Evolutionary conservation across 2,329 filamentous ascomycete genomes (phyloP), one percentile per base, ranked within the genome.

Genomic region (Calonectria pteridis): DNA sequence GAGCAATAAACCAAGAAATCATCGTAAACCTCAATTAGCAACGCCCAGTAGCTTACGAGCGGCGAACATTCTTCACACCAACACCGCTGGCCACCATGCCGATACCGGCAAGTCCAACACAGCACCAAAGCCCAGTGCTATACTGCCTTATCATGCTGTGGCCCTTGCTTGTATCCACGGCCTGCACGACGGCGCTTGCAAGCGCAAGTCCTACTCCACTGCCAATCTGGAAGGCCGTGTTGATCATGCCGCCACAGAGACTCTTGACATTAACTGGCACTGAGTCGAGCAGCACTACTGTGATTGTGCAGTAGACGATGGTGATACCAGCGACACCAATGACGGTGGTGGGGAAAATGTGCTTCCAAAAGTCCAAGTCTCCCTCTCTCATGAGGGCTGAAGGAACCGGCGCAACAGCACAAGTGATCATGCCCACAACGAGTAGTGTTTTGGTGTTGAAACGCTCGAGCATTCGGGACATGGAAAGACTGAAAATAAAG

Each of bases 241-340:
- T 73, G 67, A 73, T 73, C 71, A 71, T 73, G 18, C 71, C 71
- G 16, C 71, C 71, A 11, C 71, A 73, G 4, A 73, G 51, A 16
- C 62, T 70, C 62, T 73, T 73, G 28, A 73, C 67, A 23, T 70
- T 70, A 10, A 65, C 46, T 3, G 71, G 67, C 9, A 73, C 67
- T 11, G 67, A 73, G 10, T 46, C 67, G 13, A 71, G 6, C 18
- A 71, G 40, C 11, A 71, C 69, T 0, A 71, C 69, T 5, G 62
- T 71, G 37, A 71, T 71, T 26, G 62, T 71, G 62, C 62, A 71
- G 26, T 67, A 71, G 6, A 71, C 69, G 18, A 71, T 67, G 29
- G 62, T 71, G 40, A 40, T 71, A 2, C 69, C 69, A 4, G 50
- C 69, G 20, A 71, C 69, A n/a, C 71, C 62, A 16, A 73, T 63